Evolutionary conservation across 805 yeast genomes (phyloP), one percentile per base, ranked within the genome.

Genomic region (Saccharomyces eubayanus): DNA sequence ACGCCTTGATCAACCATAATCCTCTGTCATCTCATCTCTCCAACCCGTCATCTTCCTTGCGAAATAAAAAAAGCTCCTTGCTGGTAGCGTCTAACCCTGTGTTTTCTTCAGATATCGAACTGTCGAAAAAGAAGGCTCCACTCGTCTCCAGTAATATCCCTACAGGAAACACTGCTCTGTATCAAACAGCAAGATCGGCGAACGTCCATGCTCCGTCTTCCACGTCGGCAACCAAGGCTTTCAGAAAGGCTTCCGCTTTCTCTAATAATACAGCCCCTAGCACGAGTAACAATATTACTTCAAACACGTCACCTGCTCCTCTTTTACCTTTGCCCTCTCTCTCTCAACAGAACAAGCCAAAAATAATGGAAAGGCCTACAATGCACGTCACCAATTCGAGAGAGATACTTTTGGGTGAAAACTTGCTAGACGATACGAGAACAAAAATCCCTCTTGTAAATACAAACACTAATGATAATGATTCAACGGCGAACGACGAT

Each of bases 1-100:
- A 36, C 6, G 43, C 24, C 24, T 51, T 62, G 20, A 63, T 63
- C 52, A 58, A 68, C 51, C 54, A 62, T 59, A 60, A 67, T 46
- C 70, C 70, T 11, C 47, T 67, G 51, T 66, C 61, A 21, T 60
- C 59, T 28, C 74, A 56, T 62, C 57, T 50, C 54, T 64, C 27
- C 56, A 68, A 1, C 62, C 72, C 1, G 11, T 16, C 43, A 36
- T 36, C 43, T 16, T 36, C 43, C 4, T 47, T 72, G 41, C 65
- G 71, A 52, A 72, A 68, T 53, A 73, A 71, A 53, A 72, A 71
- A 54, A 70, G 74, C 51, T 61, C 73, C 0, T 46, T 72, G 28
- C 64, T 72, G 40, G 57, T 64, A 9, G 69, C 57, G 31, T 58
- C 61, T 20, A 46, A 46, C 12, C 43, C 43, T 36, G 43, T 21